Evolutionary conservation across 371 early-diverging fungal species (phyloP).

Genomic region (Mucor piriformis): DNA sequence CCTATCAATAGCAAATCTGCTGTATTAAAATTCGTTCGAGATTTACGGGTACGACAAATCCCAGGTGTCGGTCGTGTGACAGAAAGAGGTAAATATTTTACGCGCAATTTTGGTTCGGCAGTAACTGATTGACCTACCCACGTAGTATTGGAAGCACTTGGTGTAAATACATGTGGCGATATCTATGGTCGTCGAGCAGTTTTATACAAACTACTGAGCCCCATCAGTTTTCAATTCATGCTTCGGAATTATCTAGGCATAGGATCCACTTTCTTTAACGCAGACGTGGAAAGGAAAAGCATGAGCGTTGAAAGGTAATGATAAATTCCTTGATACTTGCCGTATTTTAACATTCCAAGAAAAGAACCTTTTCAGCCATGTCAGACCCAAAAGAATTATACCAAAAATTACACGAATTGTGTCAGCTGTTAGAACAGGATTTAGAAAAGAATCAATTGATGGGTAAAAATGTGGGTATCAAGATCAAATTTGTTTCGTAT

Average conservation of each 20-base stretch:
- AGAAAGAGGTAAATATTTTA: constrained; percentile 29
- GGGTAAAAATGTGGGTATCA: constrained; percentile 49
- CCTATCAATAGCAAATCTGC: constrained; percentile 32
- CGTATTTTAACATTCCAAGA: no score
- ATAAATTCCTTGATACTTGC: no score
- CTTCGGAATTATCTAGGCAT: constrained; percentile 39
- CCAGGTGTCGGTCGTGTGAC: constrained; percentile 55
- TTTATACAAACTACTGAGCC: constrained; percentile 45
- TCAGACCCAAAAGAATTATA: constrained; percentile 30
- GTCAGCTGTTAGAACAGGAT: constrained; percentile 35
- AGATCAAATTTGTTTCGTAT: constrained; percentile 45
- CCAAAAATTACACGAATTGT: constrained; percentile 42
- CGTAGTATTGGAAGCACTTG: constrained; percentile 40
- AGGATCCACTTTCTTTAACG: constrained; percentile 33
- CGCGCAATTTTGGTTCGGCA: no score
- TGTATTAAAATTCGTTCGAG: constrained; percentile 33
- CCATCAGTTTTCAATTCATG: constrained; percentile 45
- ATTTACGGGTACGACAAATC: constrained; percentile 38
- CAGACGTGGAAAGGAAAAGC: constrained; percentile 36
- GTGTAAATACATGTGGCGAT: constrained; percentile 41
- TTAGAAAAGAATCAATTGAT: constrained; percentile 26
- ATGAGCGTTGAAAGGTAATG: constrained; percentile 43
- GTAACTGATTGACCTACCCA: no score
- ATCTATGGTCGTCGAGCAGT: constrained; percentile 43
- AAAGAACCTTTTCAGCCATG: constrained; percentile 36